These are phyloP conservation scores for Venustampulla echinocandica DNA, from an alignment of 495 filamentous ascomycete genomes.

Conservation along the genomic window DNA sequence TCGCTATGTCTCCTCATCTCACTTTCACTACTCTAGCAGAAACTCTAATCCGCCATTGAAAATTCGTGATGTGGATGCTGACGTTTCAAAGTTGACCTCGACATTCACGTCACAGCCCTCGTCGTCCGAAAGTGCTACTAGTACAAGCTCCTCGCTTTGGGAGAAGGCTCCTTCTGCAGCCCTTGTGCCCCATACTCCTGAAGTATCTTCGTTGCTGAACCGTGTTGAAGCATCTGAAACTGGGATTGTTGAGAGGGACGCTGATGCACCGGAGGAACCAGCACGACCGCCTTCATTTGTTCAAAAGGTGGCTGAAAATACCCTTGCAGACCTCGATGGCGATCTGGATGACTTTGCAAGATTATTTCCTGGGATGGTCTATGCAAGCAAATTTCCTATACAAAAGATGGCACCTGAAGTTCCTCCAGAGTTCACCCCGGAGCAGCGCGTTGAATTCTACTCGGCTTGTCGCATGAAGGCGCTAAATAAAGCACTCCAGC, in stretches of 20 bases:
- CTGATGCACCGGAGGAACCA: neutral
- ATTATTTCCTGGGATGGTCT: neutral
- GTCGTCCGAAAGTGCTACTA: too few species aligned
- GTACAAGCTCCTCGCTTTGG: too few species aligned
- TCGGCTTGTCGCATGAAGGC: slow-evolving; percentile 19
- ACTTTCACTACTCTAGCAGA: too few species aligned
- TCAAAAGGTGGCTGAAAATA: neutral
- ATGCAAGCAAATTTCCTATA: neutral
- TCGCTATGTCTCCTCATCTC: too few species aligned
- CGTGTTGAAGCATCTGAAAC: neutral
- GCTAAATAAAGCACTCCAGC: slow-evolving; percentile 19
- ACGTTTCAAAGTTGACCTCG: too few species aligned
- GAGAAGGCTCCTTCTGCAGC: neutral
- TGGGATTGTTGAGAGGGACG: neutral
- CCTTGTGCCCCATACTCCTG: neutral
- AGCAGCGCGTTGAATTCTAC: slow-evolving; percentile 13
- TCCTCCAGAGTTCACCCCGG: slow-evolving; percentile 14
- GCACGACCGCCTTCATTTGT: neutral
- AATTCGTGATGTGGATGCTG: too few species aligned
- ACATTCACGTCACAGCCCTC: too few species aligned
- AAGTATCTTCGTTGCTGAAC: neutral
- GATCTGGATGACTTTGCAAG: neutral
- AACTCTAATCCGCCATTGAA: too few species aligned
- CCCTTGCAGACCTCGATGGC: neutral
- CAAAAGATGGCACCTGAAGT: slow-evolving; percentile 3